Percentiles rank a stretch among this genome's conserved stretches.
phyloP scores from a whole-genome alignment of 1,284 basidiomycete genomes.

The Cryptococcus sp. region DNA sequence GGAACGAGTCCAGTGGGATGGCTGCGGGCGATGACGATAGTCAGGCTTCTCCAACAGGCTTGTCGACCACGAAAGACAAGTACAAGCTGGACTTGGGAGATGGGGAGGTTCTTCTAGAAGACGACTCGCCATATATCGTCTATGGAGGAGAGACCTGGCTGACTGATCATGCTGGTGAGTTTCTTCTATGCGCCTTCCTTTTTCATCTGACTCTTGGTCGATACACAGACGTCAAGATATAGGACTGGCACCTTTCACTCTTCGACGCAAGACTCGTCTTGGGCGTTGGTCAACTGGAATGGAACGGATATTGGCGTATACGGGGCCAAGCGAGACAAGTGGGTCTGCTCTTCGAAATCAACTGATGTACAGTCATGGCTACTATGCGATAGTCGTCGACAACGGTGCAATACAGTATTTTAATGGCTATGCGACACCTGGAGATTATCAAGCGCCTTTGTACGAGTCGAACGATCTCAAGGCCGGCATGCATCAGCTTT shows the following conservation, averaged over 20 bases:
- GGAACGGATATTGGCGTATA: slow-evolving; percentile 11
- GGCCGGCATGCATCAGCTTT: slow-evolving; percentile 11
- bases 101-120: slow-evolving; percentile 7
- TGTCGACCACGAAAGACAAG: no score
- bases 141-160: slow-evolving; percentile 14
- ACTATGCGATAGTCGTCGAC: slow-evolving; percentile 11
- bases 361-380: slow-evolving; percentile 7
- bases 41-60: no score
- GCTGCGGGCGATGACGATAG: no score
- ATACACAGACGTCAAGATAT: no score
- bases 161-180: slow-evolving; percentile 13
- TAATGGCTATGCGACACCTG: slow-evolving; percentile 2
- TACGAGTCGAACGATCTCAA: slow-evolving; percentile 6
- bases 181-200: background rate
- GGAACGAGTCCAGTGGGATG: no score
- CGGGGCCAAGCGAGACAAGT: slow-evolving; percentile 16
- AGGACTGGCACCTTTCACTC: slow-evolving; percentile 9
- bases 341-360: background rate
- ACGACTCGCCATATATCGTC: slow-evolving; percentile 5
- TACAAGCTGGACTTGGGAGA: background rate
- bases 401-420: slow-evolving; percentile 8
- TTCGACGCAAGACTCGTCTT: slow-evolving; percentile 7
- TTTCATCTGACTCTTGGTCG: no score
- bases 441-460: slow-evolving; percentile 7
- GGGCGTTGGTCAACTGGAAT: slow-evolving; percentile 11